Evolutionary conservation across 1,284 basidiomycete genomes (phyloP), one percentile per base, ranked within the genome.

Genomic region (Ganoderma leucocontextum): DNA sequence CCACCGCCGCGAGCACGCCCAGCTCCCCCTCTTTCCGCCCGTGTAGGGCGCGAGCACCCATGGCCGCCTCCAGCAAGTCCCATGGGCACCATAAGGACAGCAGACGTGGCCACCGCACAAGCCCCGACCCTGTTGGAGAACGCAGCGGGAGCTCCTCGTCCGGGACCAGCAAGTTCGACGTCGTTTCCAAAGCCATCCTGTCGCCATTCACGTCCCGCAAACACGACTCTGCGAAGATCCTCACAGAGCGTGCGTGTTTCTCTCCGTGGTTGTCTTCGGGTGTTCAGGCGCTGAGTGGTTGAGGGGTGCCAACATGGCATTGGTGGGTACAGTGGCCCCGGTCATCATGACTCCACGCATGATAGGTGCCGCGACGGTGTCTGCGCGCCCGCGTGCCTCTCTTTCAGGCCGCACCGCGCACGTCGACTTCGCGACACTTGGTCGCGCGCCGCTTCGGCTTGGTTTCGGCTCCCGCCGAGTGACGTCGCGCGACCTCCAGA

Each of bases 331-430:
- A 97, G 95, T 97, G 76, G 94, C 95, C 5, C 95, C 95, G 13
- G 89, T 91, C 69, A 91, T 97, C 75, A 95, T 97, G 95, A 95
- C 95, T 4, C 93, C 94, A 29, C 85, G 89, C 71, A 91, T 95
- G 86, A 86, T 95, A 65, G 88, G 86, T 64, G 86, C 91, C 3
- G 85, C 91, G 15, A 89, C 88, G 29, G 85, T 88, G 4, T 87
- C 89, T 12, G 84, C 85, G 35, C 82, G 85, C 64, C 80, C 86
- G 35, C 85, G 85, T 66, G 78, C 79, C 19, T 79, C 85, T 15
- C 75, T 86, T 42, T 75, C 79, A 41, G 78, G 74, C 65, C 71
- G 82, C 4, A 78, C 79, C 59, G 77, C 85, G 25, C 82, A 81
- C 63, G 74, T 93, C 75, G 89, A 90, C 81, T 95, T 90, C 81